Base-by-base conservation (phyloP, 1,284 basidiomycete genomes). In the Neotropicomus parvogracilis region DNA sequence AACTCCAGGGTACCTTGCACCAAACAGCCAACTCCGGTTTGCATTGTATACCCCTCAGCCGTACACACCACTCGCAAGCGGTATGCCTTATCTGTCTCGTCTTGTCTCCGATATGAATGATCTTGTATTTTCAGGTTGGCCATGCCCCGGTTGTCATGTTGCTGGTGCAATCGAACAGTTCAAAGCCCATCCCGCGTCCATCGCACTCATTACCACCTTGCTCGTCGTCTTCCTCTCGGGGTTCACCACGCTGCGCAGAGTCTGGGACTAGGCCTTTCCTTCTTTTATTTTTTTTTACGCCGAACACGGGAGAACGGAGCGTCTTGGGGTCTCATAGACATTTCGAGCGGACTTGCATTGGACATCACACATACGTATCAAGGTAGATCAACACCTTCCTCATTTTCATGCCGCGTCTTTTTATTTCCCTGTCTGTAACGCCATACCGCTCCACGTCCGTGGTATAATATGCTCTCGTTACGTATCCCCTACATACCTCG, bases 11-110 rank as follows among this genome's bases (percentile, higher is more conserved):
- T 77, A 75, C 59, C 72, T 97, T 55, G 71, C 71, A 48, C 80
- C 85, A 41, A 92, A 93, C 64, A 75, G 74, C 31, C 77, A 77
- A 3, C 71, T 91, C 36, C 73, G 78, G 58, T 97, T 97, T 70
- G 90, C 89, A 41, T 68, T 97, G 62, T 97, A 97, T 67, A 83
- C 83, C 1, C 92, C 93, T 0, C 79, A 81, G 57, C 40, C 77
- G 7, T 94, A 94, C 65, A 90, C 86, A 0, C 78, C 85, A 11
- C 62, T 94, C 6, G 62, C 79, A 2, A 78, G 80, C 74, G 81
- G 91, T 86, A 39, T 53, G 71, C 62, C 49, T 6, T 35, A 45
- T 48, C 38, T 10, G 9, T 41, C 14, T 28, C 12, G 1, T 40
- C 12, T 34, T 44, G n/a, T 40, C 6, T 46, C 7, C 32, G 40